Evolutionary conservation across 2,329 filamentous ascomycete genomes (phyloP), one percentile per base, ranked within the genome.

Genomic region (Laburnicola sp.): DNA sequence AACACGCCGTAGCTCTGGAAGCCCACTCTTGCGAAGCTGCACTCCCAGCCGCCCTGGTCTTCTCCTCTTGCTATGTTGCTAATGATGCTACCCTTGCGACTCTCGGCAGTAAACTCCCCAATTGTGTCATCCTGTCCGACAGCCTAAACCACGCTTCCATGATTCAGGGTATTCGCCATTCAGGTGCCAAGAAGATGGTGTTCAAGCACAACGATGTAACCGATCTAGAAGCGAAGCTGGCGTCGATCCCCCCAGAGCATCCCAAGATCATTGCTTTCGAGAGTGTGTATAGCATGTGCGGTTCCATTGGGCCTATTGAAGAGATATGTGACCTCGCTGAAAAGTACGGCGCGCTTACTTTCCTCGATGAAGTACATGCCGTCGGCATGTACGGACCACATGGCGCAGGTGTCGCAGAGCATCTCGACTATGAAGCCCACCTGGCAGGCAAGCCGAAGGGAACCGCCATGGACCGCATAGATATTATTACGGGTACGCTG

Each of bases 191-290:
- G 78, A 99, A 99, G 81, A 83, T 97, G 75, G 93, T 99, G 25
- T 99, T 97, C 83, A 96, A 95, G 78, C 94, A 99, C 78, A 99
- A 99, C 68, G 92, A 99, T 66, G 76, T 97, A n/a, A 85, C 82
- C 36, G 43, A 99, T 66, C 80, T 99, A 11, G 94, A 99, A 78
- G 85, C 85, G 44, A 97, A 99, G 76, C 81, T 99, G 59, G 91
- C 92, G 2, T 88, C 91, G 9, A 82, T 99, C 36, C 91, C 93
- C 0, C 77, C 88, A 1, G 82, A 94, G 54, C 84, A 89, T 31
- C 94, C 94, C 51, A 99, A 99, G 80, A 96, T 99, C 60, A 99
- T 99, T 60, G 94, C 94, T 2, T 99, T 97, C 60, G 94, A 99
- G 77, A 96, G 91, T 27, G 94, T 99, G 3, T 99, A 99, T 78